Evolutionary conservation across 2,329 filamentous ascomycete genomes (phyloP).

Genomic region (Fonsecaea erecta): DNA sequence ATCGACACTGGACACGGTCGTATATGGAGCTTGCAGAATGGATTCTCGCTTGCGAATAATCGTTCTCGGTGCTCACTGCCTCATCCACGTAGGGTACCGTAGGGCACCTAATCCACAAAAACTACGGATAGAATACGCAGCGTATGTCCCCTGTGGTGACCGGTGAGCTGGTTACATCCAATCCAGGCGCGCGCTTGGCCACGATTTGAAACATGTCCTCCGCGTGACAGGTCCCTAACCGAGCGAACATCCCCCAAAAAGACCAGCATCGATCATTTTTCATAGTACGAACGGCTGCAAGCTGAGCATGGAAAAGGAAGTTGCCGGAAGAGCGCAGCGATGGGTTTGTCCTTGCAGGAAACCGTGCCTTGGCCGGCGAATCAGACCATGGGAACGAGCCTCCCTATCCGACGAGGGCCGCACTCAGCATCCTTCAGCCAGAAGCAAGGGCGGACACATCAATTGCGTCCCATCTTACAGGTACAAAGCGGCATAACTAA

Average conservation of each 20-base stretch:
- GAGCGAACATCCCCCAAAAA: conserved; percentile 22
- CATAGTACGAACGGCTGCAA: conserved; percentile 2
- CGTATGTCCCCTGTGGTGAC: background rate
- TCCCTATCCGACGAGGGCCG: conserved; percentile 12
- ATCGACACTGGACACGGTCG: no score
- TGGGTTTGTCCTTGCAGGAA: conserved; percentile 5
- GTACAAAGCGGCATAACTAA: conserved; percentile 10
- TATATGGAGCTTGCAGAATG: background rate
- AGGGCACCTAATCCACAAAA: background rate
- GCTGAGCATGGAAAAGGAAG: background rate
- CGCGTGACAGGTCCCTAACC: conserved; percentile 27
- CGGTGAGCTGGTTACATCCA: conserved; percentile 17
- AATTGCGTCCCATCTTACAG: conserved; percentile 26
- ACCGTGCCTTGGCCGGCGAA: conserved; percentile 1
- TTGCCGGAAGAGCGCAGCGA: conserved; percentile 8
- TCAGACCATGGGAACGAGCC: background rate
- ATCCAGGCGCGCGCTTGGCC: conserved; percentile 29
- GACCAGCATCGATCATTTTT: conserved; percentile 11
- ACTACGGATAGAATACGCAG: conserved; percentile 3
- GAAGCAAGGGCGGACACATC: conserved; percentile 14
- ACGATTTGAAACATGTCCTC: conserved; percentile 25
- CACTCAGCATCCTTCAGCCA: conserved; percentile 10
- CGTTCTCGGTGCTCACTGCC: background rate
- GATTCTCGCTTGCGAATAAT: conserved; percentile 2
- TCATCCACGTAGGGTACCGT: background rate